Conservation (phyloP, 371 early-diverging fungal genomes). For the Mortierella sp. region DNA sequence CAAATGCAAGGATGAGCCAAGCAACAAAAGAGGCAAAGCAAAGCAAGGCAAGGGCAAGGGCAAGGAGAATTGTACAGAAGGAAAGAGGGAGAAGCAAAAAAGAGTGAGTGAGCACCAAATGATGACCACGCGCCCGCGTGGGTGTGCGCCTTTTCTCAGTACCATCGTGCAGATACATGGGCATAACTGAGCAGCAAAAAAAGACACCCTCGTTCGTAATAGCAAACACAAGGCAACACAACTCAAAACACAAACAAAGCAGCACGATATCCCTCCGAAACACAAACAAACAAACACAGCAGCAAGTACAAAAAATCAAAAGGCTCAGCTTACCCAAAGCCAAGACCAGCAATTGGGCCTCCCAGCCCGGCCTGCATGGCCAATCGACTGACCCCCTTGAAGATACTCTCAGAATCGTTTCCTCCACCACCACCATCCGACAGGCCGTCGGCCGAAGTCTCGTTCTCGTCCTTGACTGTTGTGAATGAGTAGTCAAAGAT, state of each 20-base stretch:
- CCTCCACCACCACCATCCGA: slow-evolving; percentile 42
- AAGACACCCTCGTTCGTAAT: not conserved
- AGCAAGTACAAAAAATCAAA: not conserved
- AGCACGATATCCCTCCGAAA: not conserved
- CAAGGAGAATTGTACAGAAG: not conserved
- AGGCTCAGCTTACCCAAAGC: slow-evolving; percentile 61
- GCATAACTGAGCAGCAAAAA: not conserved
- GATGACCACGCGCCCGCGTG: not conserved
- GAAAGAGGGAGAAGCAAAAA: not conserved
- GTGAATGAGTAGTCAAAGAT: slow-evolving; percentile 96
- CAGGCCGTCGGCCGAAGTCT: slow-evolving; percentile 59
- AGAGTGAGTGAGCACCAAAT: not conserved
- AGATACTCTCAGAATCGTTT: slow-evolving; percentile 59
- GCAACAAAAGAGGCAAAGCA: not conserved
- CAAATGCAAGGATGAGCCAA: not conserved
- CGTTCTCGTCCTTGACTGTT: slow-evolving; percentile 80
- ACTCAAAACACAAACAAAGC: not conserved
- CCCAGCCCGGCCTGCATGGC: slow-evolving; percentile 89
- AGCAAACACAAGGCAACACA: not conserved
- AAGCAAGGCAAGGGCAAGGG: not conserved
- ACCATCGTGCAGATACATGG: not conserved
- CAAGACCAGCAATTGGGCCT: slow-evolving; percentile 85
- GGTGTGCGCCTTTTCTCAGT: no score
- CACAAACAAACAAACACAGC: not conserved
- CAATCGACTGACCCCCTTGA: slow-evolving; percentile 72